Evolutionary conservation across 2,329 filamentous ascomycete species (phyloP), one percentile per base, ranked within the genome.

Genomic region (Aspergillus udagawae): DNA sequence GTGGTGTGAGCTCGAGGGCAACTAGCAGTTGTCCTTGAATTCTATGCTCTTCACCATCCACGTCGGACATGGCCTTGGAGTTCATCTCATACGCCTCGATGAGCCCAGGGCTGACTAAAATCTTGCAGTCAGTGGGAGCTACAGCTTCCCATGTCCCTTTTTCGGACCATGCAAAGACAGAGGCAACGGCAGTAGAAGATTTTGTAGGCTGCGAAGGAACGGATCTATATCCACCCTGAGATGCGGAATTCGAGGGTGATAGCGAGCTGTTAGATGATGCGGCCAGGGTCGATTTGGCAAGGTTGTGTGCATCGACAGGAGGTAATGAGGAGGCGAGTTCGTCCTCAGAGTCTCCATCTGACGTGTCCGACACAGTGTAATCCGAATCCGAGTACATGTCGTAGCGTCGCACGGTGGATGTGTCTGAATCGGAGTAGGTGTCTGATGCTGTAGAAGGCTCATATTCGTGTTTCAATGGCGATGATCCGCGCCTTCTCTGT

Each of bases 391-490:
- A 76, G 44, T 70, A 70, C 63, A 67, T 71, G 49, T 78, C 77
- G 38, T 81, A 79, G 28, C 78, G 80, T 32, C 81, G 79, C n/a
- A 84, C 82, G 25, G 80, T 81, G 5, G 82, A 85, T 35, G 77
- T 77, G 41, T 82, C 76, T 49, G 82, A 86, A 54, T 84, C 70
- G 1, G 79, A 82, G 8, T 81, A 82, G 6, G 85, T 85, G 45
- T 84, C 83, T 0, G 86, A 87, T 49, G 84, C 85, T 6, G 85
- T 86, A 17, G 94, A 97, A 14, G 93, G 93, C 61, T 92, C 88
- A 67, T 97, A 99, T 75, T 99, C 93, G 70, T 97, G 93, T 77
- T 99, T 99, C 51, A 99, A 80, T 0, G 94, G 94, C 1, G 94
- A 99, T 0, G 94, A 97, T 1, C 86, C 89, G 20, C 92, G 86